Evolutionary conservation across 2,329 filamentous ascomycete species (phyloP), one percentile per base, ranked within the genome.

Genomic region (Neofusicoccum umdonicola): DNA sequence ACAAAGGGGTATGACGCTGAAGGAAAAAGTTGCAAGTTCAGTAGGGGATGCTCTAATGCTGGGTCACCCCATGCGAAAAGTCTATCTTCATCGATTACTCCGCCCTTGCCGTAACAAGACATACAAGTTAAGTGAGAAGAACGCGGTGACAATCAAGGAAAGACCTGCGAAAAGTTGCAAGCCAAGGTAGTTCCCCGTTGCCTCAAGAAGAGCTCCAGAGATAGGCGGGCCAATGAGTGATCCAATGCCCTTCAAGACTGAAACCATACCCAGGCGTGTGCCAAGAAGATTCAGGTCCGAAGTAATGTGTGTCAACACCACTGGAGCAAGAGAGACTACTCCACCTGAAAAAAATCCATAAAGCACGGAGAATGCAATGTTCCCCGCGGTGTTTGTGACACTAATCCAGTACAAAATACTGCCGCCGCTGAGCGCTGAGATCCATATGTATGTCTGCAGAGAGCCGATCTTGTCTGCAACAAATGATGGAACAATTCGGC

Each of bases 161-260:
- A 56, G 22, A 4, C 52, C 52, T 9, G 52, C 52, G 13, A 56
- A 56, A 2, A 56, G 52, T 13, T 56, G 52, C 3, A 56, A 11
- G 1, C 52, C 52, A 3, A 56, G 3, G 13, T 56, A 56, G 7
- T 56, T 37, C 1, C 22, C 52, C 1, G 52, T 41, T 15, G 35
- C 17, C 5, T 78, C 77, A 64, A 85, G 66, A 35, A 87, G 84
- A 11, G 82, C 82, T n/a, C 85, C 85, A 2, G 82, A 82, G 62
- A 87, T 85, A 0, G 85, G 85, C 2, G 84, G 85, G 2, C 85
- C 85, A 11, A 85, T 77, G 64, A 87, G 68, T 57, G 86, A 66
- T 0, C 84, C 85, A 6, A 86, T 73, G 0, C 80, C 79, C 2
- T 79, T 78, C 44, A 82, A 71, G 0, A 79, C 79, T 67, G 87